Base-by-base conservation (phyloP, 495 filamentous ascomycete genomes). In the Extremus antarcticus region DNA sequence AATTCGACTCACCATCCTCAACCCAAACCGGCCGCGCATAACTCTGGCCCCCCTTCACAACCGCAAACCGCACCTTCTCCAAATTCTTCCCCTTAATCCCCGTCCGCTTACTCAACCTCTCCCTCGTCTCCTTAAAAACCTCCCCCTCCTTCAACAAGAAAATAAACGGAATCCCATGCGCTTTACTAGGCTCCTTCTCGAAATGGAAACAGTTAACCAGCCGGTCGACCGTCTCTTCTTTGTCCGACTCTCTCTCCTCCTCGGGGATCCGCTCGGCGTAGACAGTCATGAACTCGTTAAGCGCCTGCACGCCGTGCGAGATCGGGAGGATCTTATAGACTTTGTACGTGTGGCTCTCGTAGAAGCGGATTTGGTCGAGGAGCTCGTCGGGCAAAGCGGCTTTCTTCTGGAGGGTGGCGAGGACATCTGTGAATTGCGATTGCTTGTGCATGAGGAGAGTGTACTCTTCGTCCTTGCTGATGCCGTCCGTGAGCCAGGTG, bases 31-130 rank as follows among this genome's bases (percentile, higher is more conserved):
- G 85, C 62, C 78, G 85, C 19, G 85, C 80, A 69, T 84, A 94
- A 8, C 69, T 66, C 23, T 76, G 69, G 23, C 75, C 68, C 51
- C 85, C 78, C 56, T 80, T 79, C 7, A 96, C 76, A 43, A 95
- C 71, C 3, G 89, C 87, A 73, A 99, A 96, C 70, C 90, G 95
- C 67, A 97, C 90, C 76, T 96, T 99, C 70, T 99, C 92, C 59
- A 97, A 92, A 53, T 87, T 88, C 74, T 97, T 97, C 59, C 92
- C 92, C 72, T 95, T 97, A 67, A 99, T 82, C 13, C 90, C 90
- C 1, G 87, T 94, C 47, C 92, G 79, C 65, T 87, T 87, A 61
- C 88, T 88, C 2, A 99, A 75, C 21, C 92, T 82, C 63, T 90
- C 83, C 72, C 90, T 94, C 49, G 92, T 96, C 25, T 97, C 85